Base-by-base conservation (phyloP, 1,139 yeast genomes). In the Yamadazyma sp. region DNA sequence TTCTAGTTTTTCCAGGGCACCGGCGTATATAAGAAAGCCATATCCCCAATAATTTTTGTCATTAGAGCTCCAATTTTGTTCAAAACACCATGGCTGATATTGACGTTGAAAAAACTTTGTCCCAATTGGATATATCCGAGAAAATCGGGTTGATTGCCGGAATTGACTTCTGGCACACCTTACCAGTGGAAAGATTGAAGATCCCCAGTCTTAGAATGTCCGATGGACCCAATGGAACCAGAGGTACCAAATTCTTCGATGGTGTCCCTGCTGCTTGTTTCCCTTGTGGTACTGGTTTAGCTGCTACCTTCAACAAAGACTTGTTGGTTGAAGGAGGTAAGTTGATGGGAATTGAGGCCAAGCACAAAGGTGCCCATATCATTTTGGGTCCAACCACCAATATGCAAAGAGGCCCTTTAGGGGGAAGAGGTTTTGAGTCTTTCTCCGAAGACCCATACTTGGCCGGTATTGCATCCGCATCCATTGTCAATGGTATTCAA, bases 131-230 rank as follows among this genome's bases (percentile, higher is more conserved):
- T 7, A 44, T 61, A 6, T 58, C 60, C n/a, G 81, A 78, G 51
- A 78, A 78, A 51, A 59, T 72, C 48, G 48, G 61, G 7, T 63
- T 78, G 31, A 50, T 74, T 32, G 63, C 78, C 14, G 80, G 80
- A 24, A 56, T 59, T 40, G 80, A 76, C 52, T 63, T 64, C 51
- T 79, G 85, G 84, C 80, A 76, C 51, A 78, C 85, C 1, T 56
- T 53, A 28, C 59, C 73, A 2, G 57, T 80, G 16, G 68, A 64
- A 34, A 58, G 81, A 41, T 58, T 75, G 37, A 58, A 59, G 24
- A 59, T 78, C 29, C 65, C 53, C 40, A 46, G 54, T 14, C 45
- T 60, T 10, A 52, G 66, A 29, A 56, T 59, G 18, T 54, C 60
- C 18, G 68, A 64, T 45, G 69, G 68, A 5, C 69, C 69, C 28